phyloP scores from a whole-genome alignment of 441 rosid genomes.

The Pelargonium myrrhifolium region DNA sequence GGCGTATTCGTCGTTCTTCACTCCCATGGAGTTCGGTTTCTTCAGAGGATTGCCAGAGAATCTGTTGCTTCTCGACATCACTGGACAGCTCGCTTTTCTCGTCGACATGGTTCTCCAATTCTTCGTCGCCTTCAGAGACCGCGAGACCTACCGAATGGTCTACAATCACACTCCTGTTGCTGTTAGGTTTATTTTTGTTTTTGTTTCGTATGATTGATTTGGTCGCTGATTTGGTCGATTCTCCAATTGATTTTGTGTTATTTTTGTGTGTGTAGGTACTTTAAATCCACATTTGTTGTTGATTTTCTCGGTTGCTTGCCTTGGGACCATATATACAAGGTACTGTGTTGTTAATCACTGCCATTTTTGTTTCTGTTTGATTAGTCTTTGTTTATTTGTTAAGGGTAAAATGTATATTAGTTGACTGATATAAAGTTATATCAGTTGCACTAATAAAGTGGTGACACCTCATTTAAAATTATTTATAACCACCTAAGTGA shows the following conservation, averaged over 20 bases:
- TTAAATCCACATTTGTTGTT: slow-evolving; percentile 62
- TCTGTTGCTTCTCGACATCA: slow-evolving; percentile 67
- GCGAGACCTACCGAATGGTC: slow-evolving; percentile 57
- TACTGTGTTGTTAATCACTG: slow-evolving; percentile 19
- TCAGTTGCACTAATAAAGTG: too few relatives aligned
- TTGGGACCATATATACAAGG: slow-evolving; percentile 89
- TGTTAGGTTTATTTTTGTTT: slow-evolving; percentile 39
- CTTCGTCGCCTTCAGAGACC: slow-evolving; percentile 63
- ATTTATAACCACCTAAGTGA: too few relatives aligned
- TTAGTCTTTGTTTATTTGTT: too few relatives aligned
- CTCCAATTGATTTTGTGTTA: too few relatives aligned
- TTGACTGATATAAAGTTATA: too few relatives aligned
- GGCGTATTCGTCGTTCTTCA: slow-evolving; percentile 83
- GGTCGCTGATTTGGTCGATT: too few relatives aligned
- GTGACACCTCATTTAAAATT: too few relatives aligned
- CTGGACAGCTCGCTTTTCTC: slow-evolving; percentile 79
- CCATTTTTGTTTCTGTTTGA: too few relatives aligned
- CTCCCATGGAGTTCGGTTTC: slow-evolving; percentile 96
- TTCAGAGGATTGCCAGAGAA: slow-evolving; percentile 76
- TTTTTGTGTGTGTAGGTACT: slow-evolving; percentile 38
- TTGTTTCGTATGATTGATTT: too few relatives aligned
- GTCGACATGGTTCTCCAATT: slow-evolving; percentile 66
- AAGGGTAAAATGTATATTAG: too few relatives aligned
- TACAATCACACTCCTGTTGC: slow-evolving; percentile 56
- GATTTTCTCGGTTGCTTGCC: slow-evolving; percentile 84